Percentiles rank a stretch among this genome's conserved stretches.
Conservation (phyloP, 2,329 filamentous ascomycete genomes). For the Cercospora brassicicola region DNA sequence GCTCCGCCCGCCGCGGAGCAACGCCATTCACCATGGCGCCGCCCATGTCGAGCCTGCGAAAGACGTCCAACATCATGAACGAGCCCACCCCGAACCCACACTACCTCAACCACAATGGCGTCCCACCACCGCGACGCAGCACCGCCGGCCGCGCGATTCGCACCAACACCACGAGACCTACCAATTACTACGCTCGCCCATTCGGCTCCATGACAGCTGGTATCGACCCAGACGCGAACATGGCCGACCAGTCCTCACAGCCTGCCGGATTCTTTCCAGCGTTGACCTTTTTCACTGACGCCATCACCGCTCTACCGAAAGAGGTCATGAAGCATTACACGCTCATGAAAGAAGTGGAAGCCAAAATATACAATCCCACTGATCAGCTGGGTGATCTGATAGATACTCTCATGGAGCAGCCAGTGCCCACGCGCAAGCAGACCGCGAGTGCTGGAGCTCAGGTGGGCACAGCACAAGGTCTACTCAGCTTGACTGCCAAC, state of each 20-base stretch:
- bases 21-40: constrained; percentile 6
- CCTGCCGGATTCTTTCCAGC: constrained; percentile 62
- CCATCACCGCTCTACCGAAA: constrained; percentile 86
- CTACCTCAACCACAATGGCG: constrained; percentile 13
- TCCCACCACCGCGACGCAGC: constrained; percentile 25
- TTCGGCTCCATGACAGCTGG: constrained; percentile 45
- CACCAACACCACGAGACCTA: constrained; percentile 47
- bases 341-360: constrained; percentile 93
- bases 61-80: constrained; percentile 5
- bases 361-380: constrained; percentile 88
- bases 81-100: constrained; percentile 5
- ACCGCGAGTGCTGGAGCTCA: constrained; percentile 13
- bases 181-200: constrained; percentile 55
- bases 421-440: constrained; percentile 43
- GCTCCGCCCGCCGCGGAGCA: neutral
- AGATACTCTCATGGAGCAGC: constrained; percentile 56
- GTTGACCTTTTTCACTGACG: constrained; percentile 79
- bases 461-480: constrained; percentile 28
- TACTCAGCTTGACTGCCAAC: constrained; percentile 41
- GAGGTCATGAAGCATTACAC: constrained; percentile 96
- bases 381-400: constrained; percentile 77
- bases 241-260: constrained; percentile 28
- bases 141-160: constrained; percentile 48
- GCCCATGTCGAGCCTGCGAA: constrained; percentile 11
- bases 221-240: constrained; percentile 33